Conservation (phyloP, 1,284 basidiomycete genomes). For the Clitocybe nebularis region DNA sequence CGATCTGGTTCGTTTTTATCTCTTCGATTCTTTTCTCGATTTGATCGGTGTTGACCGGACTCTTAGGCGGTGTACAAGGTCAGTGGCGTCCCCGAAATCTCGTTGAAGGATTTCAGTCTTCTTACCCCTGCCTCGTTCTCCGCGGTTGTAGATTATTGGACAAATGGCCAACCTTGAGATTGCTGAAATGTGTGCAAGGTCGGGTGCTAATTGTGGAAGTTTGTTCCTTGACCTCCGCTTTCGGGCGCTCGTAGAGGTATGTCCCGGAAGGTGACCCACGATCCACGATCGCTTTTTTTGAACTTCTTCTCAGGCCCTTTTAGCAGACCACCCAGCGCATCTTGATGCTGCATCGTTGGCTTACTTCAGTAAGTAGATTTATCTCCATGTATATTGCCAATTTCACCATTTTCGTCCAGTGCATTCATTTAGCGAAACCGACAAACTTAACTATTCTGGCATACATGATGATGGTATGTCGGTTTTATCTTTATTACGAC, state of each 20-base stretch:
- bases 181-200: conserved; percentile 79
- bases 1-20: conserved; percentile 22
- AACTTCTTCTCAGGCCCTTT: conserved; percentile 29
- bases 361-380: conserved; percentile 55
- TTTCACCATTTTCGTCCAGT: conserved; percentile 29
- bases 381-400: conserved; percentile 3
- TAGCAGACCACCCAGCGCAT: conserved; percentile 75
- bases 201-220: conserved; percentile 78
- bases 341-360: conserved; percentile 73
- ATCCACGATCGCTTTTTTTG: too few relatives aligned
- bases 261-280: too few relatives aligned
- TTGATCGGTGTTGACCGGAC: conserved; percentile 7
- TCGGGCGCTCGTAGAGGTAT: conserved; percentile 66
- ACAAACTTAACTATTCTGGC: conserved; percentile 72
- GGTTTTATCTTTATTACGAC: conserved; percentile 6
- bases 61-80: conserved; percentile 67
- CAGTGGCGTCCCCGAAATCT: conserved; percentile 10
- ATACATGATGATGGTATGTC: conserved; percentile 63
- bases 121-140: conserved; percentile 3
- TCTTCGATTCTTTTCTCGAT: conserved; percentile 3
- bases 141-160: conserved; percentile 54
- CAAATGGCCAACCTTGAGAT: conserved; percentile 74
- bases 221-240: conserved; percentile 82
- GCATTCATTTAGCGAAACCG: conserved; percentile 82
- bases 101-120: conserved; percentile 7